Evolutionary conservation across 768 basidiomycete species (phyloP).

Genomic region (Calocera cornea): DNA sequence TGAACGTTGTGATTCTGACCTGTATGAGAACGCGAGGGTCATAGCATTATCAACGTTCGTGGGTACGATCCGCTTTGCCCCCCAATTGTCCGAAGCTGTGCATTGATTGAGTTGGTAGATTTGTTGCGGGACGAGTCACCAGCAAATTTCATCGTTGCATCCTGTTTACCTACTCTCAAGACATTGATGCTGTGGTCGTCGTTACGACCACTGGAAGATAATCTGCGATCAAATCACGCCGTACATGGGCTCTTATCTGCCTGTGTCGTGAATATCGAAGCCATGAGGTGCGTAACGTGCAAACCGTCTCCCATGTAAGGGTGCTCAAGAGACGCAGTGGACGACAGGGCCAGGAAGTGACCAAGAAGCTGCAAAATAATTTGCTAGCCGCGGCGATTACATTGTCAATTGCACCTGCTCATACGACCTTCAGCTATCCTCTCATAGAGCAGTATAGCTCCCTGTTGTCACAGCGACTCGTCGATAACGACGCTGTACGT

Average conservation of each 20-base stretch:
- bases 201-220: constrained; percentile 15
- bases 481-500: constrained; percentile 53
- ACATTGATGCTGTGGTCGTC: constrained; percentile 46
- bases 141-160: constrained; percentile 64
- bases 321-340: constrained; percentile 37
- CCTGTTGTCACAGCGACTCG: constrained; percentile 66
- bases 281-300: constrained; percentile 56
- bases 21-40: neutral
- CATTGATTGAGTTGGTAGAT: constrained; percentile 30
- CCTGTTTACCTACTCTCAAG: constrained; percentile 71
- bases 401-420: constrained; percentile 60
- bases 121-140: constrained; percentile 75
- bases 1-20: neutral
- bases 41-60: neutral
- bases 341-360: constrained; percentile 59
- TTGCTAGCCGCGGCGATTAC: constrained; percentile 74
- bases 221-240: constrained; percentile 40
- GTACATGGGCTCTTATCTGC: constrained; percentile 75
- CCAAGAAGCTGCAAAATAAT: constrained; percentile 81
- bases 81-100: neutral
- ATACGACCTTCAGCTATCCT: constrained; percentile 51
- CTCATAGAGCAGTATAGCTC: constrained; percentile 77
- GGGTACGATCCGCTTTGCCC: neutral
- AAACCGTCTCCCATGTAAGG: neutral
- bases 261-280: constrained; percentile 75